phyloP scores from a whole-genome alignment of 148 eudicot species.

The Simmondsia chinensis region DNA sequence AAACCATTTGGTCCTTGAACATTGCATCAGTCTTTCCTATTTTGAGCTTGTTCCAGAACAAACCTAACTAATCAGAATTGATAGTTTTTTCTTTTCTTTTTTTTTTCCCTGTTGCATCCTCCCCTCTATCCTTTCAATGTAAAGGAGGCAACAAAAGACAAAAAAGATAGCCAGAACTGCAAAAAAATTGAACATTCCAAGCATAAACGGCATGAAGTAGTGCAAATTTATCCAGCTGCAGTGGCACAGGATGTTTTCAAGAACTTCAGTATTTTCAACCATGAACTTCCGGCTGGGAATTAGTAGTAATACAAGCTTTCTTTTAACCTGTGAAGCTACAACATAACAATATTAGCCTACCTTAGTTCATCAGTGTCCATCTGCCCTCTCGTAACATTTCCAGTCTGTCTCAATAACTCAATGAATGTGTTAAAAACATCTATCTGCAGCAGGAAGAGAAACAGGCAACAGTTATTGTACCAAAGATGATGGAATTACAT shows the following conservation, averaged over 20 bases:
- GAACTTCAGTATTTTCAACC: too few relatives aligned
- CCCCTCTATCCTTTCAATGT: too few relatives aligned
- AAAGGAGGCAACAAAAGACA: background rate
- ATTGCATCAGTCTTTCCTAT: too few relatives aligned
- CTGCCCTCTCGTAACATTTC: slow-evolving; percentile 88
- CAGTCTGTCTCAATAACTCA: slow-evolving; percentile 92
- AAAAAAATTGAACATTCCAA: background rate
- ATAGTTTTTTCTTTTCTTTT: background rate
- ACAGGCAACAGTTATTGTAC: background rate
- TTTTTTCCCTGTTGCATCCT: background rate
- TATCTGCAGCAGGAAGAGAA: slow-evolving; percentile 47
- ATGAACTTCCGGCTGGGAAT: too few relatives aligned
- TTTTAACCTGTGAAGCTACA: too few relatives aligned
- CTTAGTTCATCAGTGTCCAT: slow-evolving; percentile 67
- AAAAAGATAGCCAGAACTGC: background rate
- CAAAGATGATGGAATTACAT: background rate
- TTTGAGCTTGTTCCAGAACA: too few relatives aligned
- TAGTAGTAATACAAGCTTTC: too few relatives aligned
- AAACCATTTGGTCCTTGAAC: too few relatives aligned
- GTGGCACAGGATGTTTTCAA: too few relatives aligned
- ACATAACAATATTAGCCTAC: slow-evolving; percentile 47
- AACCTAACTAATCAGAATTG: too few relatives aligned
- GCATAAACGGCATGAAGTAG: background rate
- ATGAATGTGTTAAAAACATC: slow-evolving; percentile 94
- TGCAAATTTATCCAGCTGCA: too few relatives aligned